phyloP scores from a whole-genome alignment of 2,329 filamentous ascomycete species.

The Aspergillus sp. region DNA sequence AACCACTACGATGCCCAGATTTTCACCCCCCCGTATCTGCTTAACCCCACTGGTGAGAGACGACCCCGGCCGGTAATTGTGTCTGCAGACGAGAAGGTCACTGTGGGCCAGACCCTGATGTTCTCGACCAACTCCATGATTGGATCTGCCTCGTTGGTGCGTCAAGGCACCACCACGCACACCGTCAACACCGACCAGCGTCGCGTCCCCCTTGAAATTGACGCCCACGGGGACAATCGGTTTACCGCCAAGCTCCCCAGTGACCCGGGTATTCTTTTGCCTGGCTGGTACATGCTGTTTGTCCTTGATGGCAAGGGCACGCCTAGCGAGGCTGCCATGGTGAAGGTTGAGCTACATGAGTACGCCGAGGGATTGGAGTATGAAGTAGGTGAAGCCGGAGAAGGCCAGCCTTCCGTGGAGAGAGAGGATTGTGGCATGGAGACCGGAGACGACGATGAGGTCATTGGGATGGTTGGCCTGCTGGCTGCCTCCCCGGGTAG shows the following conservation, averaged over 20 bases:
- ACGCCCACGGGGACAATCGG: slow-evolving; percentile 32
- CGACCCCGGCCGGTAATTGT: too few species aligned
- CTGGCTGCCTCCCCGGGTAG: too few species aligned
- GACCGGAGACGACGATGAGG: too few species aligned
- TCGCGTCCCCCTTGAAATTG: slow-evolving; percentile 46
- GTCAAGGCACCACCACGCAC: slow-evolving; percentile 32
- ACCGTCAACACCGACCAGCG: slow-evolving; percentile 60
- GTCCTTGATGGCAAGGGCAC: slow-evolving; percentile 45
- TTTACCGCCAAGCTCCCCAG: slow-evolving; percentile 28
- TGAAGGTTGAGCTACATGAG: too few species aligned
- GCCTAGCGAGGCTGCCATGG: slow-evolving; percentile 34
- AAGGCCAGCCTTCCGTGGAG: too few species aligned
- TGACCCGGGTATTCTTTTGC: slow-evolving; percentile 51
- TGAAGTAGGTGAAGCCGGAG: too few species aligned
- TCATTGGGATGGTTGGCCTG: too few species aligned
- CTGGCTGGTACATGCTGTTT: slow-evolving; percentile 57
- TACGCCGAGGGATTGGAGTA: too few species aligned
- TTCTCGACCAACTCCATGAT: slow-evolving; percentile 4
- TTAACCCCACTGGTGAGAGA: slow-evolving; percentile 33
- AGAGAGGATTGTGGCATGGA: too few species aligned
- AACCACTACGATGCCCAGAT: slow-evolving; percentile 57
- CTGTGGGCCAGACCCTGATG: too few species aligned
- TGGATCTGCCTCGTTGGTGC: not conserved
- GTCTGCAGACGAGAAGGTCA: slow-evolving; percentile 30
- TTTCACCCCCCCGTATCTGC: slow-evolving; percentile 55